Conservation (phyloP, 2,329 filamentous ascomycete species). For the Sporothrix variecibatus region DNA sequence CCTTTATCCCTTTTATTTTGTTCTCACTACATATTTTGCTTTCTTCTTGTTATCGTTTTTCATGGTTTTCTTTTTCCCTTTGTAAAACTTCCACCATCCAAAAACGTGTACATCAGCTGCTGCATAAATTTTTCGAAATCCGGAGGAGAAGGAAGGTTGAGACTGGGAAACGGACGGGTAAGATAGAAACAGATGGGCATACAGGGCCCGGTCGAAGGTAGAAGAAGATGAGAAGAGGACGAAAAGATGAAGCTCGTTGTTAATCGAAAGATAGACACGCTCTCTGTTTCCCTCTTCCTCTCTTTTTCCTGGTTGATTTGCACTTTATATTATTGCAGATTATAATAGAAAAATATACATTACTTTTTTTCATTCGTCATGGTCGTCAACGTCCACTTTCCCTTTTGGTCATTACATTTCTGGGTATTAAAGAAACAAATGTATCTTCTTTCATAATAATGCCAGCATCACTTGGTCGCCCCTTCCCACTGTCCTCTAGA, state of each 20-base stretch:
- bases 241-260: not conserved
- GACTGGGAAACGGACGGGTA: not conserved
- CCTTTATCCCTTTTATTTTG: not conserved
- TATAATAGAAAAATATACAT: slow-evolving; percentile 15
- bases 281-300: not conserved
- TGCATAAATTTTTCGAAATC: slow-evolving; percentile 25
- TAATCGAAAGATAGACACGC: not conserved
- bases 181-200: not conserved
- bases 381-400: not conserved
- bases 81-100: slow-evolving; percentile 23
- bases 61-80: slow-evolving; percentile 18
- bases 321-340: slow-evolving; percentile 10
- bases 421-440: not conserved
- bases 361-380: not conserved
- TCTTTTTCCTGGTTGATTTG: not conserved
- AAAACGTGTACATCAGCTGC: slow-evolving; percentile 31
- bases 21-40: not conserved
- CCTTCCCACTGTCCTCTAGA: not conserved
- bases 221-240: not conserved
- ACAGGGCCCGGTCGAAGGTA: slow-evolving; percentile 16
- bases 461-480: not conserved
- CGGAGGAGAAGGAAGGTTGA: not conserved
- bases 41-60: not conserved
- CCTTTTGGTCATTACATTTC: too few species aligned
- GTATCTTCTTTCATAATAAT: not conserved